Evolutionary conservation across 2,329 filamentous ascomycete species (phyloP), one percentile per base, ranked within the genome.

Genomic region (Phaeosphaeriaceae sp.): DNA sequence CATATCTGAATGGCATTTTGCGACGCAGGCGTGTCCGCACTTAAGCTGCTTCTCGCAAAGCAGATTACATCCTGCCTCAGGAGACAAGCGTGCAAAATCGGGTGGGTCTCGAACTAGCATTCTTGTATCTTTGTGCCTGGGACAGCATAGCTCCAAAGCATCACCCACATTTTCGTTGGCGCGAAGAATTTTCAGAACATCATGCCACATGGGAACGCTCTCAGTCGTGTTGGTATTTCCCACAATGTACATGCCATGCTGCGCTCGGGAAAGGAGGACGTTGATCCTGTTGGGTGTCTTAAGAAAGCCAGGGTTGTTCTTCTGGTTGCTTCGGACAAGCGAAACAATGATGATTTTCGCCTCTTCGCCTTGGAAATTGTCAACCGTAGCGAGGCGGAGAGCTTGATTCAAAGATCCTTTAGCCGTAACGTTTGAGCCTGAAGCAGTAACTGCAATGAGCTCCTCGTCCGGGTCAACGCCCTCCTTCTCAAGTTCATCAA

Each of bases 321-420:
- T 60, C 0, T 67, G 51, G 56, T 92, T 92, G 70, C 87, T 89
- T 30, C 89, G 81, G 0, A 90, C 87, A 0, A 92, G 74, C 0
- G 86, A 89, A 0, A 92, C 75, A 2, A 92, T 75, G 0, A 92
- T 77, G 6, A 92, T 74, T 42, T 88, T 86, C 1, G 84, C 85
- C 61, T 92, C 88, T 62, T 92, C 88, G 0, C 88, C 89, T 60
- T 92, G 87, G 46, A 90, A 92, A 55, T 91, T 92, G 66, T 90
- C 87, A 0, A 90, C 81, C 0, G 86, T 90, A 0, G 86, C 85
- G 0, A 87, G 68, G 3, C 64, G 38, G 2, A 68, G 35, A 5
- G 61, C 13, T 3, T 68, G 58, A 12, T 45, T 54, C 2, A 66
- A 41, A 6, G 55, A 49, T 12, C 58, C 66, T 49, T 59, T 65